These are phyloP conservation scores for Blastobotrys persicus DNA, from an alignment of 1,139 yeast species.

Conservation along the genomic window DNA sequence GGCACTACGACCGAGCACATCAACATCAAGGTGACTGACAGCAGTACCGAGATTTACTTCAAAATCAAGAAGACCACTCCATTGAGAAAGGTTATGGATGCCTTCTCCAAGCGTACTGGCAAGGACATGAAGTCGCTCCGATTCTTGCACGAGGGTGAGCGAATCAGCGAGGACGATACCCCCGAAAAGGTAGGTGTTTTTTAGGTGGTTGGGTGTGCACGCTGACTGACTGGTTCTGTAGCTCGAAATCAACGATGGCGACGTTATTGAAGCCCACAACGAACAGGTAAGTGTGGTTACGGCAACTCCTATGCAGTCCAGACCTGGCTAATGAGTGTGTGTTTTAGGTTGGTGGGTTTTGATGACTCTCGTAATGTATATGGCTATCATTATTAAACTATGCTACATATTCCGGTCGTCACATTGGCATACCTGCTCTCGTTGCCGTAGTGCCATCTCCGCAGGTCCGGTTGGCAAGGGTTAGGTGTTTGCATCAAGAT, in stretches of 20 bases:
- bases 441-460: too few species aligned
- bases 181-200: slow-evolving; percentile 60
- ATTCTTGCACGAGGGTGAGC: slow-evolving; percentile 89
- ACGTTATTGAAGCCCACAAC: slow-evolving; percentile 96
- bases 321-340: not conserved
- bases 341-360: slow-evolving; percentile 5
- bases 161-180: slow-evolving; percentile 83
- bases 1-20: slow-evolving; percentile 52
- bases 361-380: not conserved
- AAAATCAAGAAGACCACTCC: slow-evolving; percentile 93
- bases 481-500: not conserved
- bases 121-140: slow-evolving; percentile 78
- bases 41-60: slow-evolving; percentile 90
- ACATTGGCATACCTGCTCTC: too few species aligned
- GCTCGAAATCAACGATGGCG: slow-evolving; percentile 91
- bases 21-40: slow-evolving; percentile 91
- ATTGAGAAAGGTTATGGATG: slow-evolving; percentile 92
- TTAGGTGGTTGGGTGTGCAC: not conserved
- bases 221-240: slow-evolving; percentile 24
- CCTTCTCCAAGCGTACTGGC: slow-evolving; percentile 97
- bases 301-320: too few species aligned
- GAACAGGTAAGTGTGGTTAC: slow-evolving; percentile 79
- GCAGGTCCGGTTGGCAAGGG: too few species aligned
- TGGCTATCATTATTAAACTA: not conserved
- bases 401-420: not conserved